Percentiles rank a stretch among this genome's conserved stretches.
Evolutionary conservation across 1,284 basidiomycete genomes (phyloP).

Genomic region (Leccinum fuscescens): DNA sequence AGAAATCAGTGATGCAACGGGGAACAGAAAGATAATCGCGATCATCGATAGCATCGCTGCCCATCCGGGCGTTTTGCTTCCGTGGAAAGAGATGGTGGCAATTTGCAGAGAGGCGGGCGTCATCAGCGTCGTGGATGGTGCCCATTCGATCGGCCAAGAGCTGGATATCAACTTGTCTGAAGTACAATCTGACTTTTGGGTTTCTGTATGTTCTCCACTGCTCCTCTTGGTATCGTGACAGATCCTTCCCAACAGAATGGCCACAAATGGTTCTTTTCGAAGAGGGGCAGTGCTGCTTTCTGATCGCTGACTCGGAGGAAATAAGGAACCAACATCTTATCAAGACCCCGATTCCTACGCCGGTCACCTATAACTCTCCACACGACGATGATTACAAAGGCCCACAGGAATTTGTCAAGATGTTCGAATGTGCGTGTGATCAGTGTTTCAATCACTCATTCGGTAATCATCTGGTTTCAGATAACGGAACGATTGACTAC

Average conservation of each 20-base stretch:
- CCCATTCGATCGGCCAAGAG: constrained; percentile 79
- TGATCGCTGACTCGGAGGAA: not conserved
- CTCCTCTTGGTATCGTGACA: not conserved
- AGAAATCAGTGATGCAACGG: constrained; percentile 18
- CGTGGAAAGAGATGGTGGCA: constrained; percentile 77
- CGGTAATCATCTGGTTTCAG: too few species aligned
- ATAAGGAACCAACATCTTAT: too few species aligned
- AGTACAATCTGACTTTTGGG: constrained; percentile 75
- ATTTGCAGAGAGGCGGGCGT: constrained; percentile 70
- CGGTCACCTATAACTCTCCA: too few species aligned
- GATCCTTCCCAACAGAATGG: constrained; percentile 51
- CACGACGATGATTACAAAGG: too few species aligned
- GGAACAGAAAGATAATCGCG: constrained; percentile 56
- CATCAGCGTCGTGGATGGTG: constrained; percentile 77
- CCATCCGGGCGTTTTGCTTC: constrained; percentile 66
- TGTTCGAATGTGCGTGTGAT: too few species aligned
- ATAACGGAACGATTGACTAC: too few species aligned
- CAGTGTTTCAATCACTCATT: too few species aligned
- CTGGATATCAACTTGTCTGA: constrained; percentile 57
- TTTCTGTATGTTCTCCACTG: constrained; percentile 51
- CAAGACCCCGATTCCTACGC: too few species aligned
- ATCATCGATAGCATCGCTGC: constrained; percentile 76
- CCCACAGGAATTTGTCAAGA: too few species aligned
- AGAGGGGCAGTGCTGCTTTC: constrained; percentile 58
- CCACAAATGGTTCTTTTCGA: constrained; percentile 83